These are phyloP conservation scores for Microthlaspi erraticum DNA, from an alignment of 345 rosid genomes.

Conservation along the genomic window DNA sequence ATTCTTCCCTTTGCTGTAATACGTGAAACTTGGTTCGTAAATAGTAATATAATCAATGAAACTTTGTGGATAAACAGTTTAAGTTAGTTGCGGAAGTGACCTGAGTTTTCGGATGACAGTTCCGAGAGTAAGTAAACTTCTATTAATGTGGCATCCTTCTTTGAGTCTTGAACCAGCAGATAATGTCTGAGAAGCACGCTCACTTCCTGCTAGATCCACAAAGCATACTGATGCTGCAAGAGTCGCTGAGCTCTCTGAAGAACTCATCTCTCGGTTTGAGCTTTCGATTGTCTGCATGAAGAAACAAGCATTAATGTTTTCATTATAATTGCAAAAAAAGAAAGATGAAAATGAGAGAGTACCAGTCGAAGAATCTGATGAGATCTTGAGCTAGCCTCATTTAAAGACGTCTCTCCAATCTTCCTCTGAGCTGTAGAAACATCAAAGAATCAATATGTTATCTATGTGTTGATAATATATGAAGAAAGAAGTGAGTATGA, in stretches of 20 bases:
- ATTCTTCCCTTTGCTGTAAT: slow-evolving; percentile 74
- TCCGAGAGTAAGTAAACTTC: slow-evolving; percentile 90
- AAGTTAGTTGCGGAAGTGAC: slow-evolving; percentile 39
- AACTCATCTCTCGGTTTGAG: slow-evolving; percentile 52
- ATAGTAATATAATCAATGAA: background rate
- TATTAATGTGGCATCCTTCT: slow-evolving; percentile 92
- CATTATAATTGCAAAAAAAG: background rate
- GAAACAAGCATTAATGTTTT: background rate
- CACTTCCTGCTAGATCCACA: slow-evolving; percentile 95
- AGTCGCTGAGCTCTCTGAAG: slow-evolving; percentile 55
- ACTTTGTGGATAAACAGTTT: background rate
- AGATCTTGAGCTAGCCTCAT: slow-evolving; percentile 88
- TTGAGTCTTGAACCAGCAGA: slow-evolving; percentile 80
- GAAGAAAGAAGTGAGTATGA: background rate
- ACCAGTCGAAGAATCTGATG: slow-evolving; percentile 91
- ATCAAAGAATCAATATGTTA: slow-evolving; percentile 10
- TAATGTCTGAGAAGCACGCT: slow-evolving; percentile 83
- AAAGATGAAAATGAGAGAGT: slow-evolving; percentile 18
- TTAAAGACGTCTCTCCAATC: slow-evolving; percentile 83
- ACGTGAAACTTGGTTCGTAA: too few species aligned
- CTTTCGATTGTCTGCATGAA: slow-evolving; percentile 81
- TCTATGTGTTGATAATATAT: background rate
- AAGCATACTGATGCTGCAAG: slow-evolving; percentile 82
- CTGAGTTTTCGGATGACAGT: slow-evolving; percentile 87
- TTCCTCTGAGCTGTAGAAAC: slow-evolving; percentile 72